Percentiles rank a stretch among this genome's conserved stretches.
These are phyloP conservation scores for Tulasnella calospora DNA, from an alignment of 768 basidiomycete genomes.

Conservation along the genomic window DNA sequence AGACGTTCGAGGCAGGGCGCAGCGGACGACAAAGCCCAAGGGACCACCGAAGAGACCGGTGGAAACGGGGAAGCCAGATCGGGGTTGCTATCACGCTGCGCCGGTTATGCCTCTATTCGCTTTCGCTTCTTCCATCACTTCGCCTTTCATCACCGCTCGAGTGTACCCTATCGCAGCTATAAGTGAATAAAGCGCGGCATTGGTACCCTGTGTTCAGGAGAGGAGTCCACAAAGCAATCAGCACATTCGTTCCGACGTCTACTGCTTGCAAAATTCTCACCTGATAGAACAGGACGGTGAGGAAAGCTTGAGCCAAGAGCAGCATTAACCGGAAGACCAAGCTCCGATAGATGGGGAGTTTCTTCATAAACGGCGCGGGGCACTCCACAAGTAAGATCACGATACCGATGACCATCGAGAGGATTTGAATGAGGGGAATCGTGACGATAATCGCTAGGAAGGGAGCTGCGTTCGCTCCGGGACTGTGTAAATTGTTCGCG, in stretches of 20 bases:
- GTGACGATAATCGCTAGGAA: slow-evolving; percentile 76
- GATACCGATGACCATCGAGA: slow-evolving; percentile 58
- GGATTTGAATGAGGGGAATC: slow-evolving; percentile 64
- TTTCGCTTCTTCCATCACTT: slow-evolving; percentile 63
- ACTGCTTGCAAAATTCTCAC: slow-evolving; percentile 37
- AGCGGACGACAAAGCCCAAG: neutral
- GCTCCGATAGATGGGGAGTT: slow-evolving; percentile 59
- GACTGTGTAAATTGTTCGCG: slow-evolving; percentile 40
- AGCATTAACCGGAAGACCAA: slow-evolving; percentile 57
- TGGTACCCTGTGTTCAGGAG: slow-evolving; percentile 60
- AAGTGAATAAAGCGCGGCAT: slow-evolving; percentile 73
- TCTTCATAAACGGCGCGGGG: slow-evolving; percentile 57
- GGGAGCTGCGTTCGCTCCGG: slow-evolving; percentile 52
- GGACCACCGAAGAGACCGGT: neutral
- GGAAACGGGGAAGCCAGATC: too few relatives aligned
- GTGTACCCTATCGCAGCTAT: slow-evolving; percentile 64
- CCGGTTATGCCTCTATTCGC: slow-evolving; percentile 11
- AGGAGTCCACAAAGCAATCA: neutral
- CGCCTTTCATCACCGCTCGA: slow-evolving; percentile 61
- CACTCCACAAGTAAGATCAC: slow-evolving; percentile 63
- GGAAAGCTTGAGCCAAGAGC: slow-evolving; percentile 57
- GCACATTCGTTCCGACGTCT: neutral
- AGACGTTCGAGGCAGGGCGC: neutral
- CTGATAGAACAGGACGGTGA: slow-evolving; percentile 71
- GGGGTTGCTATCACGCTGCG: slow-evolving; percentile 1